Evolutionary conservation across 2,329 filamentous ascomycete species (phyloP), one percentile per base, ranked within the genome.

Genomic region (Aureobasidium pullulans): DNA sequence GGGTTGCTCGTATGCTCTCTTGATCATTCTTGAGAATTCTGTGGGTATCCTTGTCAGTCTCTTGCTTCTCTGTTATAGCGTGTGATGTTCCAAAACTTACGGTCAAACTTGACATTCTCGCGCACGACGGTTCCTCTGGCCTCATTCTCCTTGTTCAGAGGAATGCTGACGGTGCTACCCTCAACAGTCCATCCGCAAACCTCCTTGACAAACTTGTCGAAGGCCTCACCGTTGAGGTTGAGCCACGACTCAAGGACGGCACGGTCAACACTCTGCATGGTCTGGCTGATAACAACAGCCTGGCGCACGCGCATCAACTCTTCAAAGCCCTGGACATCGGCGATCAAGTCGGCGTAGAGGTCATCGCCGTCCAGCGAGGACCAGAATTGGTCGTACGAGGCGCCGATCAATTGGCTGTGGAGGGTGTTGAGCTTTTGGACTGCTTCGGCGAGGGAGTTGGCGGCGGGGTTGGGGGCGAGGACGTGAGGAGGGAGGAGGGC

Each of bases 101-200:
- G 90, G 66, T 94, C 89, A 62, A 96, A 87, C 75, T 88, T 90
- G 70, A 99, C 94, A 65, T 94, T 92, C 81, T 99, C 94, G 68
- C 92, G 84, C 70, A 96, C 95, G 74, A 96, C 89, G 42, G 91
- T 88, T 75, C 94, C 94, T 81, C 95, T 90, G 46, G 91, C 94
- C 83, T 97, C 93, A 74, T 96, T 96, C 77, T 99, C 94, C 71
- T 94, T 89, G 79, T 99, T 99, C 70, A 87, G 80, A 59, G 94
- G 94, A 60, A 99, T 84, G 73, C 84, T 84, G 64, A 96, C 86
- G 62, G 70, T 76, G 40, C 72, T 71, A 32, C 80, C 84, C 62
- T 90, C 87, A 43, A 96, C 81, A 68, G 83, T 84, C 91, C 93
- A 99, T 65, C 88, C 90, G 70, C 88, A 94, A 13, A 79, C 75